A percentile compares a stretch with the other conserved stretches of the same genome.
Evolutionary conservation across 1,139 yeast genomes (phyloP).

Genomic region (Saccharomycopsis phalli): DNA sequence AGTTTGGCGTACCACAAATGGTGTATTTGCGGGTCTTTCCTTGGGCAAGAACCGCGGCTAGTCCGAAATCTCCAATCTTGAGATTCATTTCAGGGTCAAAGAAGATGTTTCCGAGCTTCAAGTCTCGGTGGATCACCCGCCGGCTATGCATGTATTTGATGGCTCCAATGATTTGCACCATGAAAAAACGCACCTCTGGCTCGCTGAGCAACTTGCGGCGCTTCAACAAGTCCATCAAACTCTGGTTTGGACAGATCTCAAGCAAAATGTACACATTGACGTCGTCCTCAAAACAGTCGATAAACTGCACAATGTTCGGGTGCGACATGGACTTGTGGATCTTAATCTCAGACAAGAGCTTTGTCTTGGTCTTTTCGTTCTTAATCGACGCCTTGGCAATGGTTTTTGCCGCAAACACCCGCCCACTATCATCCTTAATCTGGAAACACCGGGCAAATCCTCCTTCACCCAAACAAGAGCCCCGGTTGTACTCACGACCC

Average conservation of each 20-base stretch:
- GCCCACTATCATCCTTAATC: conserved; percentile 83
- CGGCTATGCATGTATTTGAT: conserved; percentile 85
- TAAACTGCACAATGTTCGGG: conserved; percentile 80
- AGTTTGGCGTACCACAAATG: conserved; percentile 96
- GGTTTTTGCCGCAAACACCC: conserved; percentile 91
- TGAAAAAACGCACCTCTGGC: conserved; percentile 83
- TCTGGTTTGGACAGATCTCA: conserved; percentile 90
- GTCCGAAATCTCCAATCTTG: conserved; percentile 93
- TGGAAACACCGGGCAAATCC: conserved; percentile 99
- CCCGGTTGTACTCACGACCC: conserved; percentile 87
- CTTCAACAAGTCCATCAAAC: conserved; percentile 85
- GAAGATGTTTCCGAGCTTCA: conserved; percentile 89
- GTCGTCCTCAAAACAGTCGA: conserved; percentile 94
- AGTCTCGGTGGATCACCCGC: conserved; percentile 91
- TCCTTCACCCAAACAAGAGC: conserved; percentile 90
- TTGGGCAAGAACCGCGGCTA: conserved; percentile 78
- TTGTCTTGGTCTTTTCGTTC: conserved; percentile 84
- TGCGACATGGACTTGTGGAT: conserved; percentile 89
- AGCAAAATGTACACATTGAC: conserved; percentile 84
- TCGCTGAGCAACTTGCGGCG: conserved; percentile 76
- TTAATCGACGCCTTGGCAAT: conserved; percentile 93
- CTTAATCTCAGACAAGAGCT: conserved; percentile 84
- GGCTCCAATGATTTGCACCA: conserved; percentile 92
- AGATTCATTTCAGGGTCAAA: conserved; percentile 88
- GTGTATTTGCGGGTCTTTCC: conserved; percentile 74